Evolutionary conservation across 371 early-diverging fungal species (phyloP).

Genomic region (Mortierella sp.): DNA sequence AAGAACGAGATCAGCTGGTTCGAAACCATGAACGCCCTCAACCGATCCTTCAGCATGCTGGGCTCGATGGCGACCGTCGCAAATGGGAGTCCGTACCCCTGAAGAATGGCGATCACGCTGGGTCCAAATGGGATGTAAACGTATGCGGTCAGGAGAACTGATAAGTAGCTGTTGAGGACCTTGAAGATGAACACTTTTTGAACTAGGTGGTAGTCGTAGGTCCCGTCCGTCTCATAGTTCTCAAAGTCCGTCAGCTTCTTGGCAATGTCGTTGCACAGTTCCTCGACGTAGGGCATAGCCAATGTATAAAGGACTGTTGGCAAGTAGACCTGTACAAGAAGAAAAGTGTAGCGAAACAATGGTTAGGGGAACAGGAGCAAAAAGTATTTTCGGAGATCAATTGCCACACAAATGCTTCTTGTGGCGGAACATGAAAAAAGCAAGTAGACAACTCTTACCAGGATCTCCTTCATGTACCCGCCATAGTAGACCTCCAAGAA

Average conservation of each 20-base stretch:
- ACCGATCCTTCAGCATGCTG: conserved; percentile 71
- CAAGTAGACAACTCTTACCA: conserved; percentile 12
- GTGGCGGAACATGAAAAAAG: neutral
- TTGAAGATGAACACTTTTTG: conserved; percentile 88
- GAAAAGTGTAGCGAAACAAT: neutral
- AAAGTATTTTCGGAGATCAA: neutral
- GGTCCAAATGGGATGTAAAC: conserved; percentile 85
- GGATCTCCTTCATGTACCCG: conserved; percentile 69
- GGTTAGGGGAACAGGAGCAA: too few relatives aligned
- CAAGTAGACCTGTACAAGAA: conserved; percentile 66
- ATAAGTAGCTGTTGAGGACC: conserved; percentile 83
- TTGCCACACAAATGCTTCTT: conserved; percentile 16
- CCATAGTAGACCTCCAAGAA: conserved; percentile 84
- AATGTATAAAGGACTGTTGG: conserved; percentile 81
- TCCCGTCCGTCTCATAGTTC: conserved; percentile 82
- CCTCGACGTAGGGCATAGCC: conserved; percentile 76
- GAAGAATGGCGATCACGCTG: conserved; percentile 40
- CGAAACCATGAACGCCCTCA: conserved; percentile 84
- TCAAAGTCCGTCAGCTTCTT: conserved; percentile 79
- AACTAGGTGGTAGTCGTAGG: conserved; percentile 77
- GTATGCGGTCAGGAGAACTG: conserved; percentile 85
- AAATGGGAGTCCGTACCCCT: conserved; percentile 36
- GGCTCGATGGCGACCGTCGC: conserved; percentile 64
- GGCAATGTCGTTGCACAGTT: conserved; percentile 74
- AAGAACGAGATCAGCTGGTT: conserved; percentile 83